Base-by-base conservation (phyloP, 1,284 basidiomycete species). In the Ganoderma resinaceum region DNA sequence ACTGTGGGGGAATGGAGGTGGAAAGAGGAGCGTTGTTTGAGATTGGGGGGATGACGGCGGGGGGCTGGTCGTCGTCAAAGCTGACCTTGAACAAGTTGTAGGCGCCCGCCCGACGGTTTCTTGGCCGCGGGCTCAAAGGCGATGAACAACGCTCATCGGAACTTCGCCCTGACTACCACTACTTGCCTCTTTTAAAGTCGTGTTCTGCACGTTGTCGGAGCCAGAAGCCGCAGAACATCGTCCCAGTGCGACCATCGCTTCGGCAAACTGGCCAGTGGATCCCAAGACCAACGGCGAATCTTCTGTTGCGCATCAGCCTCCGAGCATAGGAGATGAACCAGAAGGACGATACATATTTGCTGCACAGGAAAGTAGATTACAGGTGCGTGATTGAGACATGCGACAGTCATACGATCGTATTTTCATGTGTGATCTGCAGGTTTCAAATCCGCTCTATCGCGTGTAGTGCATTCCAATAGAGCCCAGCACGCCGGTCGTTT, bases 61-160 rank as follows among this genome's bases (percentile, higher is more conserved):
- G 57, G 52, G 52, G 55, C 9, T 57, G 20, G 57, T 58, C 57
- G 57, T 37, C 57, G 57, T 35, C 57, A 37, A 12, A 55, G 55
- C 33, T 33, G 55, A 57, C 33, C 37, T 59, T 59, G 37, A 59
- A 59, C 58, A 38, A 59, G 37, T 2, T 14, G 31, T 26, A 59
- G 37, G 18, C 58, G 58, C 58, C 58, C 33, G 58, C 37, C 35
- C 58, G 37, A 37, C 58, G 31, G 18, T 3, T 18, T 55, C 53
- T 31, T 7, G 29, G 55, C 8, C 33, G 31, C 55, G 11, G 31
- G n/a, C n/a, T n/a, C n/a, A n/a, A n/a, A 37, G 55, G 20, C 55
- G 33, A 37, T 23, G 35, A 59, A 12, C 16, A 2, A 40, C 37
- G 23, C 37, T 40, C 31, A 18, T 16, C 55, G 33, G 18, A 31